Percentiles rank a stretch among this genome's conserved stretches.
phyloP scores from a whole-genome alignment of 495 filamentous ascomycete genomes.

The Elasticomyces elasticus region DNA sequence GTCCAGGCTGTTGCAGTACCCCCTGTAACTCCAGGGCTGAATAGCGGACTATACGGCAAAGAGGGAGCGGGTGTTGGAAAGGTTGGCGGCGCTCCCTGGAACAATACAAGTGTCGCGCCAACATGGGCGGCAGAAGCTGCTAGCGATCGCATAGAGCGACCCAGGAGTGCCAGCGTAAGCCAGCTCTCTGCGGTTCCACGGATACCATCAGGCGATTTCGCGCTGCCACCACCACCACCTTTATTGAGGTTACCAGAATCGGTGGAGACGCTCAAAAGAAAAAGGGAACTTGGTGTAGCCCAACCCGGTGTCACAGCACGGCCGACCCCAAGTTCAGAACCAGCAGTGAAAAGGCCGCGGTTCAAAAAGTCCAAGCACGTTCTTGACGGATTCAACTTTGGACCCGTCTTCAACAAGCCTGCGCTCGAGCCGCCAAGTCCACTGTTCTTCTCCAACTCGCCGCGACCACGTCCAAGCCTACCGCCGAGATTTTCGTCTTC shows the following conservation, averaged over 20 bases:
- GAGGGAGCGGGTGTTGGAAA: neutral
- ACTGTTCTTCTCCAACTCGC: slow-evolving; percentile 48
- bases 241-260: neutral
- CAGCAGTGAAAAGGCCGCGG: neutral
- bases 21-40: neutral
- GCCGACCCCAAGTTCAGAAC: neutral
- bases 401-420: slow-evolving; percentile 5
- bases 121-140: neutral
- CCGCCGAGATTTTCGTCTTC: slow-evolving; percentile 46
- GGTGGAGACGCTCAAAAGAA: neutral
- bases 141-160: neutral
- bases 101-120: neutral
- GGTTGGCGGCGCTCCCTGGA: neutral
- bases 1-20: neutral
- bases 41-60: neutral
- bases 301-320: neutral
- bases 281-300: too few relatives aligned
- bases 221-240: neutral
- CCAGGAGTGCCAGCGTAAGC: slow-evolving; percentile 2
- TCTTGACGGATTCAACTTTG: slow-evolving; percentile 15
- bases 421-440: slow-evolving; percentile 37
- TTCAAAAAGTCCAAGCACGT: slow-evolving; percentile 10
- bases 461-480: slow-evolving; percentile 37
- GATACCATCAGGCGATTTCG: neutral
- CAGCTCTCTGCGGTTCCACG: neutral